Conservation (phyloP, 2,329 filamentous ascomycete genomes). For the Dactylellina sp. region DNA sequence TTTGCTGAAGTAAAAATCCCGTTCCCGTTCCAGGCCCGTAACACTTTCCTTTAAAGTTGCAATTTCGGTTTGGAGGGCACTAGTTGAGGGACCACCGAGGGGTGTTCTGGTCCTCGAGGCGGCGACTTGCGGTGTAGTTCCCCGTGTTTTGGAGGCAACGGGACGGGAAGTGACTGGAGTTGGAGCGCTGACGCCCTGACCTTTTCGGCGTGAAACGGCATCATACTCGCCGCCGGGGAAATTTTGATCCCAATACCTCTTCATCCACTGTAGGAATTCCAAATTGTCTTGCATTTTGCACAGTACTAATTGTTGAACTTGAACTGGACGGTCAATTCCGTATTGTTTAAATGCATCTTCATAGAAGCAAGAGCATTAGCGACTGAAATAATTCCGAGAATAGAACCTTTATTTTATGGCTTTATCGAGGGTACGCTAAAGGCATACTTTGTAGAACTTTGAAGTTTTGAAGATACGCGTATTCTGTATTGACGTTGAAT, state of each 20-base stretch:
- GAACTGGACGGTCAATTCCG: conserved; percentile 87
- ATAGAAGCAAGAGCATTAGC: conserved; percentile 48
- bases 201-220: conserved; percentile 85
- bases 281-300: conserved; percentile 99
- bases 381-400: too few relatives aligned
- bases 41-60: conserved; percentile 92
- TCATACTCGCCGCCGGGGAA: conserved; percentile 98
- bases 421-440: neutral
- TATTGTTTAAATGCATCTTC: conserved; percentile 86
- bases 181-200: conserved; percentile 70
- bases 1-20: conserved; percentile 99
- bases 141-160: conserved; percentile 64
- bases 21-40: conserved; percentile 90
- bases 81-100: conserved; percentile 69
- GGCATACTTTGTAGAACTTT: conserved; percentile 91
- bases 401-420: conserved; percentile 6
- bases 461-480: conserved; percentile 98
- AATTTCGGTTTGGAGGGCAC: conserved; percentile 86
- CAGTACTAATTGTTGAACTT: conserved; percentile 88
- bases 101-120: conserved; percentile 63
- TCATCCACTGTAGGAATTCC: conserved; percentile 97
- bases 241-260: conserved; percentile 97
- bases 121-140: conserved; percentile 65
- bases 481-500: conserved; percentile 98
- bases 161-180: conserved; percentile 65